Base-by-base conservation (phyloP, 257 asterid genomes). In the Nicotiana attenuata region DNA sequence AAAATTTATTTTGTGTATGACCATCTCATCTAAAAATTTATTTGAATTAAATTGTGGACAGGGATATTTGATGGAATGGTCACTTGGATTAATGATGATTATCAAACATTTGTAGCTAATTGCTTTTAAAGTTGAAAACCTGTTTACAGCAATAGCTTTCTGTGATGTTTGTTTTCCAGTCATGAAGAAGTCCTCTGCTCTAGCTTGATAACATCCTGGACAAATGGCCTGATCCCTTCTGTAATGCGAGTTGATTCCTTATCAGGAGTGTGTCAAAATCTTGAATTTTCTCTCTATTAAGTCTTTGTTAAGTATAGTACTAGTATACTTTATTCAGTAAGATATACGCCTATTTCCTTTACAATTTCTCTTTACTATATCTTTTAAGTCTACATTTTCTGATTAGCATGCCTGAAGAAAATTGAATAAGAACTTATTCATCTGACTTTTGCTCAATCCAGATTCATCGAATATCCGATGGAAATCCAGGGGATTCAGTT, bases 381-480 rank as follows among this genome's bases (percentile, higher is more conserved):
- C 85, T 64, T 35, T 53, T 33, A 7, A 69, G 45, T 65, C 0
- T 56, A 56, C 80, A 57, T 63, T 81, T 35, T 20, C 65, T 5
- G 60, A 63, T 61, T 19, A 52, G 9, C 8, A 50, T 77, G 45
- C 9, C 3, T 69, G 59, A 71, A 45, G 59, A 14, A 71, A 71
- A 3, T 13, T 11, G 77, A 20, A 69, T 11, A 5, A 41, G 60
- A 80, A 53, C 69, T 80, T 77, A 65, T 76, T 86, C 84, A 15
- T 73, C 15, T 47, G 38, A 47, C 6, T 13, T 24, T 47, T 24
- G 16, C 64, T 16, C 77, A 38, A 26, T 86, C 82, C 85, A 95
- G 99, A 89, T 84, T 81, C 92, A 94, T 76, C 88, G 90, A 57
- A 53, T 83, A 31, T 66, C 83, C 28, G 97, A 91, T 83, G 96